Conservation (phyloP, 192 early-diverging fungal species). For the Coemansia sp. region DNA sequence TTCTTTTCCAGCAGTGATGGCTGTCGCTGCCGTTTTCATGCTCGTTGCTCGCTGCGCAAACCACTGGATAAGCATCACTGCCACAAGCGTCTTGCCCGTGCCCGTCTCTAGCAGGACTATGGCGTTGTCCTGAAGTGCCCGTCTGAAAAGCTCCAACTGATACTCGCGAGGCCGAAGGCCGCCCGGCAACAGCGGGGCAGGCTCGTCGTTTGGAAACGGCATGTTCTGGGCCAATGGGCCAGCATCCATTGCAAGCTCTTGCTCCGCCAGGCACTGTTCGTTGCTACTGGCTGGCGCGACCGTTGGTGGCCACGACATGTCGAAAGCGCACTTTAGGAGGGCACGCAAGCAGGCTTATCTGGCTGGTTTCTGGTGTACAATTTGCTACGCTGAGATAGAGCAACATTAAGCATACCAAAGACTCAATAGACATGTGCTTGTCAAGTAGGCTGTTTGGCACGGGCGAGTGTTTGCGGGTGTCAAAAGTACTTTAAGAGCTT, state of each 20-base stretch:
- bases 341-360: too few relatives aligned
- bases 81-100: conserved; percentile 87
- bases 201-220: neutral
- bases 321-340: too few relatives aligned
- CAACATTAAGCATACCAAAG: too few relatives aligned
- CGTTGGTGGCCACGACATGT: neutral
- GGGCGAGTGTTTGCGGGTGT: too few relatives aligned
- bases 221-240: neutral
- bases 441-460: too few relatives aligned
- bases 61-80: conserved; percentile 81
- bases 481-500: too few relatives aligned
- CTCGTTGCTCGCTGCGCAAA: conserved; percentile 40
- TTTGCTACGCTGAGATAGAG: too few relatives aligned
- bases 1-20: neutral
- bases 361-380: neutral
- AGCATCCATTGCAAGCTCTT: neutral
- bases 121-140: conserved; percentile 67
- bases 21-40: neutral
- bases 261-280: neutral
- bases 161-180: conserved; percentile 64
- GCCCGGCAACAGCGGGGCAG: neutral
- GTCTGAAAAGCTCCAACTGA: conserved; percentile 69
- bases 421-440: too few relatives aligned
- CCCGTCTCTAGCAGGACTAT: conserved; percentile 92
- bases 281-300: neutral